Percentiles rank a stretch among this genome's conserved stretches.
These are phyloP conservation scores for Hebeloma cylindrosporum DNA, from an alignment of 768 basidiomycete species.

Conservation along the genomic window DNA sequence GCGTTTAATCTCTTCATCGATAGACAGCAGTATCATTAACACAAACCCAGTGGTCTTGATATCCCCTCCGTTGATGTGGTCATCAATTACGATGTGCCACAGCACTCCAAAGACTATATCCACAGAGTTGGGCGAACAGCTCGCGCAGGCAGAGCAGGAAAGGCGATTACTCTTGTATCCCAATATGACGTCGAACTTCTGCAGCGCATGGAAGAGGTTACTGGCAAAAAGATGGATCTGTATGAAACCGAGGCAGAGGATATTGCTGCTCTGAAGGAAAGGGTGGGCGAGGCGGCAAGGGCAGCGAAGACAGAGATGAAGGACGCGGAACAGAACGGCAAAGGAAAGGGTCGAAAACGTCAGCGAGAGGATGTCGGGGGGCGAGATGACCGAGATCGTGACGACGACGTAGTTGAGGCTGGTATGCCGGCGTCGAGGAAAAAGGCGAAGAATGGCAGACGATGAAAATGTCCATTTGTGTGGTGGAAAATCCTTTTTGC, in stretches of 20 bases:
- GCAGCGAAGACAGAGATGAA: slow-evolving; percentile 75
- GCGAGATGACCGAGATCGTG: slow-evolving; percentile 81
- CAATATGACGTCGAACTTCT: slow-evolving; percentile 98
- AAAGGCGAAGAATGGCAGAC: slow-evolving; percentile 42
- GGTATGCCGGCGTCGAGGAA: slow-evolving; percentile 75
- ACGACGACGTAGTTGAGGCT: slow-evolving; percentile 91
- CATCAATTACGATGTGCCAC: slow-evolving; percentile 97
- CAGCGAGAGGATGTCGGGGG: slow-evolving; percentile 49
- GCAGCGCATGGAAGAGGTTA: slow-evolving; percentile 91
- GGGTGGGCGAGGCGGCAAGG: slow-evolving; percentile 84
- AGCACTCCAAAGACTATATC: slow-evolving; percentile 98
- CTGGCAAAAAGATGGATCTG: slow-evolving; percentile 88
- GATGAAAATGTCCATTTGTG: slow-evolving; percentile 6
- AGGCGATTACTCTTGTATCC: slow-evolving; percentile 95
- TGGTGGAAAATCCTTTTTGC: neutral
- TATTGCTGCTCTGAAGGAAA: slow-evolving; percentile 80
- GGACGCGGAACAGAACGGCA: slow-evolving; percentile 60
- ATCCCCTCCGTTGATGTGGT: slow-evolving; percentile 95
- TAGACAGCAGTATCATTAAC: slow-evolving; percentile 1
- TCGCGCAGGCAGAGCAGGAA: slow-evolving; percentile 95
- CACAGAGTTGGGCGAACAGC: slow-evolving; percentile 98
- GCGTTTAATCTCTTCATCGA: slow-evolving; percentile 25
- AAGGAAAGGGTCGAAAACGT: slow-evolving; percentile 41
- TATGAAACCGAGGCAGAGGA: slow-evolving; percentile 90
- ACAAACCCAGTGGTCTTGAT: slow-evolving; percentile 73